Evolutionary conservation across 805 yeast species (phyloP).

Genomic region (Saccharomycopsis vini): DNA sequence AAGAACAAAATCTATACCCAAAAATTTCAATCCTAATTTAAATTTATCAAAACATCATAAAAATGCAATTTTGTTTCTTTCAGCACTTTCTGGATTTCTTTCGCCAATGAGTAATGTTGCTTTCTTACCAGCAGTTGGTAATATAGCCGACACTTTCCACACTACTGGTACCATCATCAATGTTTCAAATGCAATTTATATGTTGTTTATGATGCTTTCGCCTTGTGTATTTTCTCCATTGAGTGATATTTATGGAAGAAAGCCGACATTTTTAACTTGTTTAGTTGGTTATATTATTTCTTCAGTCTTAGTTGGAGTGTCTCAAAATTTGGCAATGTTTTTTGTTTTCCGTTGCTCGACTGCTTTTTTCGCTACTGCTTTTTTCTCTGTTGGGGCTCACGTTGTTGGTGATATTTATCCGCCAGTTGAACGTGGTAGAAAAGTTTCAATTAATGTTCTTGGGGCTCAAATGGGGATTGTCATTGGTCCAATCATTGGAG

Average conservation of each 20-base stretch:
- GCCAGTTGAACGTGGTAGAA: constrained; percentile 43
- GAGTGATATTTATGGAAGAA: constrained; percentile 45
- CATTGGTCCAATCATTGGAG: constrained; percentile 45
- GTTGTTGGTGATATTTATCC: constrained; percentile 42
- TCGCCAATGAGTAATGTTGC: constrained; percentile 38
- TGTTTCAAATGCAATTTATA: constrained; percentile 41
- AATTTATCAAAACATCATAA: constrained; percentile 3
- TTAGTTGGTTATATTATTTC: constrained; percentile 26
- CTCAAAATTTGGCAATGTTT: constrained; percentile 46
- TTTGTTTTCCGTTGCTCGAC: constrained; percentile 40
- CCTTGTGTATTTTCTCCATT: constrained; percentile 44
- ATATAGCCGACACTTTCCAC: constrained; percentile 36
- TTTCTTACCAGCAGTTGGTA: constrained; percentile 44
- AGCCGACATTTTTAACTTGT: constrained; percentile 36
- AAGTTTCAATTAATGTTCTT: constrained; percentile 38
- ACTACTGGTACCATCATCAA: constrained; percentile 41
- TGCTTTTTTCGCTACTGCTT: constrained; percentile 49
- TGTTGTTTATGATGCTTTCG: constrained; percentile 43
- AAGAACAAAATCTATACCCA: constrained; percentile 11
- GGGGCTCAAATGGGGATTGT: constrained; percentile 51
- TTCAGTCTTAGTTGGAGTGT: constrained; percentile 33
- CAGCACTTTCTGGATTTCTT: constrained; percentile 33
- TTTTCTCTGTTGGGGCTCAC: constrained; percentile 45
- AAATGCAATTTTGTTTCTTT: constrained; percentile 26
- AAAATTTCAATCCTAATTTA: constrained; percentile 17